These are phyloP conservation scores for Chlorella ohadii DNA, from an alignment of 139 green algal species.

Conservation along the genomic window DNA sequence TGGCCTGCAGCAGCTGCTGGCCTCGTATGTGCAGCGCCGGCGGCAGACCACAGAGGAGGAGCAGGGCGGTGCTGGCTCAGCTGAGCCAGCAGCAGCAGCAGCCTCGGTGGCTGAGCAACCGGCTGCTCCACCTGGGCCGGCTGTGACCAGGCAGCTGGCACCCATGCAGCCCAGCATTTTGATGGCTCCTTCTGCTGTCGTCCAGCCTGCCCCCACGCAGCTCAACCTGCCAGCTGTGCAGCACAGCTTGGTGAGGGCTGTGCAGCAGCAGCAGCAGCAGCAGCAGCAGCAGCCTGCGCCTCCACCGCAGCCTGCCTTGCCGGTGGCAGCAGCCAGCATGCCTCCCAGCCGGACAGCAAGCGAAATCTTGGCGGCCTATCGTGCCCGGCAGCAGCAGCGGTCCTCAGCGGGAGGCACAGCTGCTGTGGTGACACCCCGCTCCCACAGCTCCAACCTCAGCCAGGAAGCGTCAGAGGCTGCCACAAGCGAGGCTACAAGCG, in stretches of 20 bases:
- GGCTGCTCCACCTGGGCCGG: too few species aligned
- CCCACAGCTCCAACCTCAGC: background rate
- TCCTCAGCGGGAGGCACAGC: background rate
- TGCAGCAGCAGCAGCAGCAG: background rate
- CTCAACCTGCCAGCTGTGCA: background rate
- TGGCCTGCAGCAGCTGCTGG: conserved; percentile 21
- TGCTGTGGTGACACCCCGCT: background rate
- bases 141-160: background rate
- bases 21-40: background rate
- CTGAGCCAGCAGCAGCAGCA: too few species aligned
- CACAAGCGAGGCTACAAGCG: too few species aligned
- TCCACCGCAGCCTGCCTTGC: too few species aligned
- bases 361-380: conserved; percentile 33
- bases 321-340: background rate
- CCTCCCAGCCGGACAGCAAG: conserved; percentile 16
- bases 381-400: conserved; percentile 11
- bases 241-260: background rate
- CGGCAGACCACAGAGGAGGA: background rate
- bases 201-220: background rate
- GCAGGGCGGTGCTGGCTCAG: background rate
- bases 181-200: too few species aligned
- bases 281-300: too few species aligned
- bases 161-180: too few species aligned
- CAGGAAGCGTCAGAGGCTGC: background rate
- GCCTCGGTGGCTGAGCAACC: background rate